phyloP scores from a whole-genome alignment of 73 alveolate species.

The Halteria grandinella region DNA sequence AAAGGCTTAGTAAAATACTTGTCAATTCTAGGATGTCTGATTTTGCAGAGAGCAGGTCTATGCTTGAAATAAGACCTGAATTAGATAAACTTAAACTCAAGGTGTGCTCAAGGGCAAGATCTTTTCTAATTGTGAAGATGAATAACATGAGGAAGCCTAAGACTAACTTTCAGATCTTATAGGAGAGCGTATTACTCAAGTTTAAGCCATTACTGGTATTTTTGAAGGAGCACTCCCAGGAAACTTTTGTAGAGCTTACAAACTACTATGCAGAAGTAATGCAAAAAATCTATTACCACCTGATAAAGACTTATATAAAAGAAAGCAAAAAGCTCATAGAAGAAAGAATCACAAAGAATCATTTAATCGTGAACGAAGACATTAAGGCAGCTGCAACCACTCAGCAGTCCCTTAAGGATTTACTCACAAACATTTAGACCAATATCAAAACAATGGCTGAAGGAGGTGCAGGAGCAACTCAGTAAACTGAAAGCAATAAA shows the following conservation, averaged over 20 bases:
- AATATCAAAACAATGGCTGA: too few relatives aligned
- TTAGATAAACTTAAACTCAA: slow-evolving; percentile 65
- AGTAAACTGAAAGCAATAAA: too few relatives aligned
- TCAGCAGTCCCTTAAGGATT: too few relatives aligned
- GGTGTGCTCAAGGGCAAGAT: slow-evolving; percentile 61
- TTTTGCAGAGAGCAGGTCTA: slow-evolving; percentile 44
- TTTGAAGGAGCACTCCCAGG: slow-evolving; percentile 61
- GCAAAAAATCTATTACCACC: slow-evolving; percentile 56
- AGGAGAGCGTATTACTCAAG: slow-evolving; percentile 65
- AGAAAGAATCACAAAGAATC: slow-evolving; percentile 65
- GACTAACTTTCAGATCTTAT: slow-evolving; percentile 68
- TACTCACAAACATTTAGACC: too few relatives aligned
- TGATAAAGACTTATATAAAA: slow-evolving; percentile 44
- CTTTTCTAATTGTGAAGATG: slow-evolving; percentile 59
- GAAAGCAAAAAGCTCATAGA: slow-evolving; percentile 62
- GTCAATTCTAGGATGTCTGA: background rate
- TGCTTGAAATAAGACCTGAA: slow-evolving; percentile 70
- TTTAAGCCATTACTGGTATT: slow-evolving; percentile 61
- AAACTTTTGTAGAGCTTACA: slow-evolving; percentile 69
- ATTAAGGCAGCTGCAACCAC: background rate
- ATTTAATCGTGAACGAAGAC: slow-evolving; percentile 68
- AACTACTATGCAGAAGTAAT: slow-evolving; percentile 62
- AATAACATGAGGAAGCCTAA: slow-evolving; percentile 70
- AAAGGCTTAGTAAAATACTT: slow-evolving; percentile 54
- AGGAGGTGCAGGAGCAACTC: too few relatives aligned